Evolutionary conservation across 805 yeast species (phyloP), one percentile per base, ranked within the genome.

Genomic region (Kodamaea kaohsiungensis): DNA sequence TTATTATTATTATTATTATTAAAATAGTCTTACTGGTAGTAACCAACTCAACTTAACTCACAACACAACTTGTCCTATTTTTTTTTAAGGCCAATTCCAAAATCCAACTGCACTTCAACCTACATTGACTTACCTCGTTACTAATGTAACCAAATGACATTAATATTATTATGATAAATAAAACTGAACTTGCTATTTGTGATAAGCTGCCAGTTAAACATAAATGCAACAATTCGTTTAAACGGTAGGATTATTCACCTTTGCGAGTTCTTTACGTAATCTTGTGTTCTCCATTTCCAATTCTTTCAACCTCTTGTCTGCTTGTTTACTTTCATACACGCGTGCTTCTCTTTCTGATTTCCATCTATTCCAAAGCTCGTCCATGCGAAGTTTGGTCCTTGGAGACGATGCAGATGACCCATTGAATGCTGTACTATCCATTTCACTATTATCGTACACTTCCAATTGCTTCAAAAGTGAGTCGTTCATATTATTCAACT

Each of bases 321-420:
- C 82, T 38, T 86, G 85, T 38, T 76, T 76, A 51, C 77, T 76
- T 59, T 88, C 92, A 53, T 84, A 75, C 17, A 81, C 80, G 30
- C 91, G 69, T 16, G 88, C 81, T 65, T 88, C 95, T 56, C 91
- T 73, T 57, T 88, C 92, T 5, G 84, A 76, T 61, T 85, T 84
- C 87, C 89, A 86, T 61, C 86, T 76, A 57, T 75, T 81, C 42
- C 83, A 82, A 43, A 88, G 65, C 59, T 86, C 91, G 19, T 83
- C 85, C 13, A 87, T 71, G 52, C 91, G 73, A 46, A 84, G 60
- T 53, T 73, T 75, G 46, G 78, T 66, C 33, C 80, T 68, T 15
- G 80, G 79, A 25, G 58, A 53, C 9, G 54, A 43, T 3, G 46
- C 38, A 6, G 48, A 15, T 8, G 45, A 40, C 22, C 45, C 45